Conservation (phyloP, 768 basidiomycete species). For the Tephrocybe rancida region DNA sequence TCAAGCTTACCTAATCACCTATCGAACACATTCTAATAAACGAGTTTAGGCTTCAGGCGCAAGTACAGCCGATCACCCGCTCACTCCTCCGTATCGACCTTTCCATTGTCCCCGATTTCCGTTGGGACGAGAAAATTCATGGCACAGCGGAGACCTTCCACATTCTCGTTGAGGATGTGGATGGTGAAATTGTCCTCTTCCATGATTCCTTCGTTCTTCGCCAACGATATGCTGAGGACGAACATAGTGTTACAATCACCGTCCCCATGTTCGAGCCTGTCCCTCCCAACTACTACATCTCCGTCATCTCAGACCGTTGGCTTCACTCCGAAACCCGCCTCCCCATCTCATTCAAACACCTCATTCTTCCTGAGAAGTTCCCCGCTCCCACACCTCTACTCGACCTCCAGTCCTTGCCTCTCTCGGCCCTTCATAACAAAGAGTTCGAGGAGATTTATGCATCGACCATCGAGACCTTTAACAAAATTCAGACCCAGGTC, state of each 20-base stretch:
- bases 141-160: conserved; percentile 88
- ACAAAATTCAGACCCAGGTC: conserved; percentile 99
- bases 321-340: conserved; percentile 92
- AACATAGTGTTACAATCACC: conserved; percentile 92
- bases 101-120: conserved; percentile 96
- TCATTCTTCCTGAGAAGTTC: conserved; percentile 97
- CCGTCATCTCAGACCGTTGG: conserved; percentile 94
- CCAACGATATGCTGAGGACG: conserved; percentile 89
- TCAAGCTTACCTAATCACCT: not conserved
- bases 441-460: conserved; percentile 90
- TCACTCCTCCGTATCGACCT: conserved; percentile 91
- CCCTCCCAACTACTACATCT: conserved; percentile 98
- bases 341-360: conserved; percentile 96
- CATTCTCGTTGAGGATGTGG: conserved; percentile 95
- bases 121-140: conserved; percentile 96
- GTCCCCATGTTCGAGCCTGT: conserved; percentile 97
- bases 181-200: conserved; percentile 95
- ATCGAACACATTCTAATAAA: not conserved
- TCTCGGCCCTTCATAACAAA: conserved; percentile 91
- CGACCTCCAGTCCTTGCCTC: conserved; percentile 87
- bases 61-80: conserved; percentile 95
- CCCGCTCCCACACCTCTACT: conserved; percentile 91
- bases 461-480: conserved; percentile 81
- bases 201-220: conserved; percentile 92
- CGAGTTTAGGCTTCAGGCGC: conserved; percentile 74